phyloP scores from a whole-genome alignment of 164 flowering plant genomes.

The Aristolochia californica region DNA sequence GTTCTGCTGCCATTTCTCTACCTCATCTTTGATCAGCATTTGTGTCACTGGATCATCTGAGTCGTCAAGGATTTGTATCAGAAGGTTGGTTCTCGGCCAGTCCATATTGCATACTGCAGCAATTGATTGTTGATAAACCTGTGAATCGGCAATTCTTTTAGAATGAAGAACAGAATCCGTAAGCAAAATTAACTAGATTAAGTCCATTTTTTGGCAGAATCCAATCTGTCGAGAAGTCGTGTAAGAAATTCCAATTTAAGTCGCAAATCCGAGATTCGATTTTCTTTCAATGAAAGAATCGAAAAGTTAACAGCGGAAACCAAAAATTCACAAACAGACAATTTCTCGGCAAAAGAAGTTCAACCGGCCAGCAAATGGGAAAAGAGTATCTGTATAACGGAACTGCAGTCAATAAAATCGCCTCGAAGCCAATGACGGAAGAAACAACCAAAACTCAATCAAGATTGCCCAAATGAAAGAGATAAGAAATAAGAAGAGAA shows the following conservation, averaged over 20 bases:
- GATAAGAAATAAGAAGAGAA: not conserved
- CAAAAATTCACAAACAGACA: too few species aligned
- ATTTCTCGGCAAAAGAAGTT: too few species aligned
- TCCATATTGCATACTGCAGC: constrained; percentile 88
- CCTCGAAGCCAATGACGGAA: too few species aligned
- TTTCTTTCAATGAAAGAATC: too few species aligned
- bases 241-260: too few species aligned
- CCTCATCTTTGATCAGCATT: constrained; percentile 76
- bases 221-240: too few species aligned
- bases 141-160: constrained; percentile 1
- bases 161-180: not conserved
- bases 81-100: constrained; percentile 76
- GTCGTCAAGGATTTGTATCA: constrained; percentile 87
- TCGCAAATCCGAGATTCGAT: too few species aligned
- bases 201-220: too few species aligned
- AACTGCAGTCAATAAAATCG: too few species aligned
- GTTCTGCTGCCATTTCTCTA: constrained; percentile 73
- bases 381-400: too few species aligned
- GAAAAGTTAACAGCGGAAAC: too few species aligned
- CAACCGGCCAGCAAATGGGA: too few species aligned
- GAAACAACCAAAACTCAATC: not conserved
- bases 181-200: not conserved
- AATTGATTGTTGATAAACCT: constrained; percentile 98
- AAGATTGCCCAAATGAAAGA: not conserved
- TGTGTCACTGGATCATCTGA: constrained; percentile 83